phyloP scores from a whole-genome alignment of 768 basidiomycete genomes.

The Tricholoma furcatifolium region DNA sequence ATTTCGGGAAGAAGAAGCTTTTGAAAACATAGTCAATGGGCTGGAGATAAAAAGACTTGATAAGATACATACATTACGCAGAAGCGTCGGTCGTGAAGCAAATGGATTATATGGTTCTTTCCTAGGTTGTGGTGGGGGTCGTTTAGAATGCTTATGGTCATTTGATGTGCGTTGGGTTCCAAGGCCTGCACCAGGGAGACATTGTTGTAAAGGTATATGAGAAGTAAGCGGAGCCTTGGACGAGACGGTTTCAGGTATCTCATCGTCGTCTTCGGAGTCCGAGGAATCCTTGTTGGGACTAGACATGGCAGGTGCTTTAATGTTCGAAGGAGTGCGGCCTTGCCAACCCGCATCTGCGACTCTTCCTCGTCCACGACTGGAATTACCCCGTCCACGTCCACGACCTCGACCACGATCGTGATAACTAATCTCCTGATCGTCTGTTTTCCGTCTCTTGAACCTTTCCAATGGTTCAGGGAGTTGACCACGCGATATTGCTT shows the following conservation, averaged over 20 bases:
- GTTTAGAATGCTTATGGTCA: not conserved
- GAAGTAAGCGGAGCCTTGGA: slow-evolving; percentile 38
- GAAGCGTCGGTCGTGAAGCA: slow-evolving; percentile 61
- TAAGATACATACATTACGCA: slow-evolving; percentile 67
- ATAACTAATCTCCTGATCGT: slow-evolving; percentile 17
- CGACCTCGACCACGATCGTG: slow-evolving; percentile 15
- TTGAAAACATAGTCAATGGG: slow-evolving; percentile 9
- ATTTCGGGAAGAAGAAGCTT: slow-evolving; percentile 86
- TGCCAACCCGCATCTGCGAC: slow-evolving; percentile 23
- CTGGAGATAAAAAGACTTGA: not conserved
- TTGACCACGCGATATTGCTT: slow-evolving; percentile 81
- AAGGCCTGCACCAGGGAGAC: not conserved
- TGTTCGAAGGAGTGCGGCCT: not conserved
- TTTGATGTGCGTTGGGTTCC: not conserved
- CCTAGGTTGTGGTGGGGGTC: slow-evolving; percentile 24
- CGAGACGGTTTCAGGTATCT: slow-evolving; percentile 55
- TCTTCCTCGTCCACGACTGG: slow-evolving; percentile 1
- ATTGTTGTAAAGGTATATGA: not conserved
- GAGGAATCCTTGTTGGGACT: not conserved
- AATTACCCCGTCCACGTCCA: slow-evolving; percentile 29
- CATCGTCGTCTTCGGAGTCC: slow-evolving; percentile 37
- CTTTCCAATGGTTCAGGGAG: slow-evolving; percentile 41
- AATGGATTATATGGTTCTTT: slow-evolving; percentile 62
- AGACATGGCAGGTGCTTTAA: not conserved
- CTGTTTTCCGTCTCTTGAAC: slow-evolving; percentile 36